Evolutionary conservation across 768 basidiomycete species (phyloP).

Genomic region (Rhodotorula taiwanensis): DNA sequence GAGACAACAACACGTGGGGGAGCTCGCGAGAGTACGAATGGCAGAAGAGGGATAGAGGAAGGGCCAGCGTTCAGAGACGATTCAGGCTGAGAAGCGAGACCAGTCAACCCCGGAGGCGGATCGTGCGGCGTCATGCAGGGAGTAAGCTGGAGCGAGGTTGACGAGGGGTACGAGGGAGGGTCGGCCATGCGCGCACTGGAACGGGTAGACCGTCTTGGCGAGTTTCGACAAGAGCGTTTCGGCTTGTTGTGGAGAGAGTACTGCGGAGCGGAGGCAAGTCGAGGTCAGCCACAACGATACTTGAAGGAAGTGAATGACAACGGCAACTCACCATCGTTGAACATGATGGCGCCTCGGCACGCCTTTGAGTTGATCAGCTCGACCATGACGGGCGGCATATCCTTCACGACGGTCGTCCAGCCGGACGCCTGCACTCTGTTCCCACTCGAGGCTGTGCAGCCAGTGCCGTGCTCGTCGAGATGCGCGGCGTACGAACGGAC

Average conservation of each 20-base stretch:
- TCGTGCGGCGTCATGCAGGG: neutral
- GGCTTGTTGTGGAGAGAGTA: constrained; percentile 52
- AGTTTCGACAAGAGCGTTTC: constrained; percentile 61
- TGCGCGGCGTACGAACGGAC: constrained; percentile 49
- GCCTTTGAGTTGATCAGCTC: constrained; percentile 91
- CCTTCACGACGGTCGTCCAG: constrained; percentile 69
- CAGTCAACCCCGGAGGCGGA: constrained; percentile 6
- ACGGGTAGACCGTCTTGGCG: constrained; percentile 69
- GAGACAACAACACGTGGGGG: no score
- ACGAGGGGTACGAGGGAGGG: constrained; percentile 33
- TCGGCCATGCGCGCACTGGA: constrained; percentile 88
- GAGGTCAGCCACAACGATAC: no score
- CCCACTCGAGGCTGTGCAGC: neutral
- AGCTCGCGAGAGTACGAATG: no score
- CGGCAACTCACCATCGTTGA: constrained; percentile 21
- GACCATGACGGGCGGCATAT: constrained; percentile 73
- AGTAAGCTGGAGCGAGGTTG: constrained; percentile 6
- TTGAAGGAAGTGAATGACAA: no score
- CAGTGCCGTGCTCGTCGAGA: neutral
- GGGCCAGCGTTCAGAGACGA: no score
- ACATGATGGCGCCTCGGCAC: constrained; percentile 64
- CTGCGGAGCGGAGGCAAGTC: neutral
- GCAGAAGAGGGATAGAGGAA: no score
- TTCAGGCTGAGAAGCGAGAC: neutral
- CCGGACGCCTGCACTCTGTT: neutral